Evolutionary conservation across 2,329 filamentous ascomycete genomes (phyloP), one percentile per base, ranked within the genome.

Genomic region (Trichoderma pleuroti): DNA sequence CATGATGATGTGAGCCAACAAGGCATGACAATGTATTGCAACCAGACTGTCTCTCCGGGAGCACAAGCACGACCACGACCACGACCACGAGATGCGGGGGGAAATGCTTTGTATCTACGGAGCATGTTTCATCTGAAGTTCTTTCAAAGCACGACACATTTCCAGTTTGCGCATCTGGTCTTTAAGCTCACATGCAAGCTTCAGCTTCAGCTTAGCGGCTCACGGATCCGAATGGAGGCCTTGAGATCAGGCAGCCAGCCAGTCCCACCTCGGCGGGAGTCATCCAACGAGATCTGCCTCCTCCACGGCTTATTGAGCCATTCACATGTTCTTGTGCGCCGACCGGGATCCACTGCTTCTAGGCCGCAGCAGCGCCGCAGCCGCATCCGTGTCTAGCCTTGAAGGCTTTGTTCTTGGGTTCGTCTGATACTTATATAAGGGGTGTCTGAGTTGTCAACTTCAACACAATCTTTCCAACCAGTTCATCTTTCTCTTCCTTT

Each of bases 301-400:
- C 59, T 39, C 46, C 62, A 54, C 42, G 8, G 26, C 42, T n/a
- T 30, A 39, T 24, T 36, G 24, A 26, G 32, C 42, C 63, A 66
- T 32, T 66, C 63, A 66, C 26, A 46, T 14, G 39, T 28, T 64
- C 26, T 14, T n/a, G 32, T 49, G 24, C 21, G 14, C 12, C 32
- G 49, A 9, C 32, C 3, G 32, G 63, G 8, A n/a, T 52, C 54
- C 65, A 63, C 67, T 46, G 34, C 18, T 28, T 56, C 57, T 62
- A 63, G 66, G 66, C 66, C 66, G 66, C 66, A 69, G 66, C 66
- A 39, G 36, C 16, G 28, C 56, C n/a, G 54, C 62, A 54, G 42
- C 28, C 49, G 42, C 42, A 52, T 66, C 32, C 32, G 32, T 56
- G n/a, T 18, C 24, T 57, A 52, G 46, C 24, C 54, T 10, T 26